Evolutionary conservation across 2,329 filamentous ascomycete genomes (phyloP).

Genomic region (Xylaria polymorpha): DNA sequence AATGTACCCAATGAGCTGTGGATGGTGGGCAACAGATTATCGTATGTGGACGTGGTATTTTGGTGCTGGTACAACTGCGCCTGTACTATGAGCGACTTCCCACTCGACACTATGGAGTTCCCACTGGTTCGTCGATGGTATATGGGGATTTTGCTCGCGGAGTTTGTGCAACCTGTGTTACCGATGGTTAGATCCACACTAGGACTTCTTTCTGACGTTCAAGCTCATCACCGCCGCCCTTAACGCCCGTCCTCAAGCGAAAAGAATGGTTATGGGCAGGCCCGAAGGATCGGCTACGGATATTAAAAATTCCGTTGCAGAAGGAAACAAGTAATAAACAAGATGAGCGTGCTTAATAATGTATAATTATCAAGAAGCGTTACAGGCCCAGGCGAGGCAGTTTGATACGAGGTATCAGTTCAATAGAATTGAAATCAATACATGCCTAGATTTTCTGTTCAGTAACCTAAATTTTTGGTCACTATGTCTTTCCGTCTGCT

Average conservation of each 20-base stretch:
- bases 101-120: rapidly evolving
- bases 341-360: background rate
- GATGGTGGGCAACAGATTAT: background rate
- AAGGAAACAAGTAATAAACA: background rate
- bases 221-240: no score
- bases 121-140: background rate
- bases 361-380: background rate
- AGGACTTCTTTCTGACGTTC: no score
- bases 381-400: background rate
- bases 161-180: no score
- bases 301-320: background rate
- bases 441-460: background rate
- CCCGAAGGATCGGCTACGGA: background rate
- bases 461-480: background rate
- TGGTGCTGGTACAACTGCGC: background rate
- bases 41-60: background rate
- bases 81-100: no score
- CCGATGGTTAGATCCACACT: no score
- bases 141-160: no score
- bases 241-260: no score
- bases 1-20: no score
- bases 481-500: background rate
- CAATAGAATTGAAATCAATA: background rate
- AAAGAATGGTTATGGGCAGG: no score
- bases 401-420: no score